Evolutionary conservation across 257 asterid species (phyloP), one percentile per base, ranked within the genome.

Genomic region (Nicotiana tabacum): DNA sequence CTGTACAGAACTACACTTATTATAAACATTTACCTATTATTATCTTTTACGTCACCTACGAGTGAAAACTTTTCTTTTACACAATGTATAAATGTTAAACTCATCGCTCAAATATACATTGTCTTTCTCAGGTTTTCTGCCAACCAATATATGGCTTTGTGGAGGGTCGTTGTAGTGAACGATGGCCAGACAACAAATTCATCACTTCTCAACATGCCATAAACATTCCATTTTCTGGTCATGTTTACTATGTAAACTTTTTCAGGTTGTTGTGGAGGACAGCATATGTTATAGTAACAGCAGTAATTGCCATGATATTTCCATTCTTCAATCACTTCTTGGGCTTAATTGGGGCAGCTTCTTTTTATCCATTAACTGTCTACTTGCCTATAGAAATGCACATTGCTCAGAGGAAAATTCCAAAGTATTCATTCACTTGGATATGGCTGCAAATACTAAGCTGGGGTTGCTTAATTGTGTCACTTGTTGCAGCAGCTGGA

Each of bases 321-420:
- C 88, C 90, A 13, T 88, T 88, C 61, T 88, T 88, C 80, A 88
- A 88, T 65, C 86, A 83, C 9, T 66, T 88, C 0, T 66, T 88
- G 30, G 89, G 89, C 2, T 70, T 88, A 13, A 79, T 88, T 15
- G 90, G 90, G 24, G 90, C 90, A 18, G 60, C 78, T 27, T 85
- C 87, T 8, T 88, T 88, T 62, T 88, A 86, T 83, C 86, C 90
- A n/a, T 62, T 87, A 58, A 83, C 90, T 24, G 88, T 87, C 2
- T 87, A 87, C 29, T 87, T 87, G 53, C 88, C 90, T 1, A 81
- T 88, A 13, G 84, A 88, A 48, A 88, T 88, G 90, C 86, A 86
- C 55, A 84, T 88, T 32, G 86, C 61, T 15, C 86, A 82, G 76
- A 81, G 21, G 57, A 82, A 77, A 77, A 88, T 88, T 48, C 88